Evolutionary conservation across 495 filamentous ascomycete genomes (phyloP).

Genomic region (Aspergillus bridgeri): DNA sequence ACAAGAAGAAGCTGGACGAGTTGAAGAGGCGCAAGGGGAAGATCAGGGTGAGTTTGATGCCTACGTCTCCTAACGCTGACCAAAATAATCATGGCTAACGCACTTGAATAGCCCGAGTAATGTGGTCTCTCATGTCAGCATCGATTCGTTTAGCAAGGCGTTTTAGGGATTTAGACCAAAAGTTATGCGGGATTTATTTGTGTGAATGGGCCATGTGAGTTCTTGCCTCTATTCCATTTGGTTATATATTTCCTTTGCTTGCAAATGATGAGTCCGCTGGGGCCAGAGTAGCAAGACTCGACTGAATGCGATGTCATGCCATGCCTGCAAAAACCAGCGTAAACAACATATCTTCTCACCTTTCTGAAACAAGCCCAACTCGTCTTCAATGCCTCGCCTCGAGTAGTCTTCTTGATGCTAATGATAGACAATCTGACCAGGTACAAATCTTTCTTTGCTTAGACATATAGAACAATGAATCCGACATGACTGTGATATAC

Average conservation of each 20-base stretch:
- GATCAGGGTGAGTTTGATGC: slow-evolving; percentile 39
- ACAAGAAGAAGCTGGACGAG: slow-evolving; percentile 50
- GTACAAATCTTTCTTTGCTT: background rate
- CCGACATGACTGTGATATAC: background rate
- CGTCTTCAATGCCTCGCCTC: background rate
- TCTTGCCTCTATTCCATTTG: background rate
- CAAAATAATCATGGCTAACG: no score
- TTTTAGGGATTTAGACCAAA: slow-evolving; percentile 18
- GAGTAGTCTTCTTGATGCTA: background rate
- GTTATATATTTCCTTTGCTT: background rate
- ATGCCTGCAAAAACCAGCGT: slow-evolving; percentile 54
- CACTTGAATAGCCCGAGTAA: slow-evolving; percentile 46
- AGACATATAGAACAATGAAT: background rate
- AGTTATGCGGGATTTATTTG: slow-evolving; percentile 7
- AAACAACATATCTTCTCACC: slow-evolving; percentile 48
- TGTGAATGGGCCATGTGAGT: background rate
- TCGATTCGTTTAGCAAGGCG: slow-evolving; percentile 27
- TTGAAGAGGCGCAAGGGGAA: slow-evolving; percentile 49
- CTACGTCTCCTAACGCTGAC: background rate
- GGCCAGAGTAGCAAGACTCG: slow-evolving; percentile 53
- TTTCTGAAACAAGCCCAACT: slow-evolving; percentile 30
- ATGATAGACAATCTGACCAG: background rate
- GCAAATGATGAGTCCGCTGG: slow-evolving; percentile 52
- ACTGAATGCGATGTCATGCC: slow-evolving; percentile 33
- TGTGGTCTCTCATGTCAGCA: slow-evolving; percentile 1